These are phyloP conservation scores for Parietichytrium sp. DNA, from an alignment of 108 stramenopile genomes.

Conservation along the genomic window DNA sequence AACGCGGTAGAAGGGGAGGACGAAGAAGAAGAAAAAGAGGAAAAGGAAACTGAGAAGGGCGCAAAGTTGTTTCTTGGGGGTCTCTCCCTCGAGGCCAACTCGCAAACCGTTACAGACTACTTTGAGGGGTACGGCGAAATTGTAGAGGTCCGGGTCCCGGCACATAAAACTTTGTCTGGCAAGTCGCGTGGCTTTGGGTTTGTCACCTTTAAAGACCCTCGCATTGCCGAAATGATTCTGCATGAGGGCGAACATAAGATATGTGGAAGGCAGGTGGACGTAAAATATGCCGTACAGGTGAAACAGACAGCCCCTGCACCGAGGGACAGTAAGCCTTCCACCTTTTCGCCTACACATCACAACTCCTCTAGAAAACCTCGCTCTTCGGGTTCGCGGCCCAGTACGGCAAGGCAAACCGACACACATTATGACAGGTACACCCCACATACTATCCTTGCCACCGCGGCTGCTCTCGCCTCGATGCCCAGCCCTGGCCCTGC, in stretches of 20 bases:
- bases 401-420: neutral
- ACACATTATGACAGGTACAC: neutral
- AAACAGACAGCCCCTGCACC: too few relatives aligned
- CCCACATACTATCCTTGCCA: too few relatives aligned
- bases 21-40: neutral
- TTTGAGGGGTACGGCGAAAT: neutral
- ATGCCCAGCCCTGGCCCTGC: too few relatives aligned
- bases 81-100: neutral
- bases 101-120: neutral
- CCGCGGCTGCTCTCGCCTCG: too few relatives aligned
- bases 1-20: neutral
- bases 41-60: neutral
- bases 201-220: neutral
- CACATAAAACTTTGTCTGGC: neutral
- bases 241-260: too few relatives aligned
- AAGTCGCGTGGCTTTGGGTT: conserved; percentile 27
- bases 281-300: neutral
- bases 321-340: too few relatives aligned
- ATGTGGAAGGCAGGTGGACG: conserved; percentile 16
- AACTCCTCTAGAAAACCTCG: neutral
- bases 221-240: neutral
- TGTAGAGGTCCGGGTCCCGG: neutral
- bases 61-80: conserved; percentile 23
- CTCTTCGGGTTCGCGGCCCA: neutral
- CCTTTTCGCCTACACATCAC: too few relatives aligned